Percentiles rank a stretch among this genome's conserved stretches.
These are phyloP conservation scores for Blastocystis sp. DNA, from an alignment of 352 stramenopile species.

Conservation along the genomic window DNA sequence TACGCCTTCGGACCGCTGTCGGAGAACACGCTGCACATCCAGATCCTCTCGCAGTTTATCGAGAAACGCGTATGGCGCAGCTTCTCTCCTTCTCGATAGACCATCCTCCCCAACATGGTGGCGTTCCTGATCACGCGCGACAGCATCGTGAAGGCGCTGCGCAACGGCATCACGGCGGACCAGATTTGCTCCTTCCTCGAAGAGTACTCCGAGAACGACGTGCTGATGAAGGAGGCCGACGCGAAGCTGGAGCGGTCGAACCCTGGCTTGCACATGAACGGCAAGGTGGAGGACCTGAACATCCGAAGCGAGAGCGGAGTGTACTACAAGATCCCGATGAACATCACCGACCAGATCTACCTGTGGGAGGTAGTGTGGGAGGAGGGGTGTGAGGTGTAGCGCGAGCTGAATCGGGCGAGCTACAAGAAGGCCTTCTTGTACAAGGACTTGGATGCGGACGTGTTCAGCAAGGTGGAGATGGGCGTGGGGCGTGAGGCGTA, in stretches of 20 bases:
- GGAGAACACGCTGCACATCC: slow-evolving; percentile 34
- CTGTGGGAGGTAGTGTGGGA: slow-evolving; percentile 42
- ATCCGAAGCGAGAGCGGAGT: slow-evolving; percentile 32
- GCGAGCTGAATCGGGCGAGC: slow-evolving; percentile 41
- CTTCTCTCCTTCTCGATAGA: not conserved
- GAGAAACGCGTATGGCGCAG: not conserved
- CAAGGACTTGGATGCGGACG: slow-evolving; percentile 21
- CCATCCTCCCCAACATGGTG: slow-evolving; percentile 65
- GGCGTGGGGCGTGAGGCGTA: not conserved
- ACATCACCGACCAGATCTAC: slow-evolving; percentile 70
- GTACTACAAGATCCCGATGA: slow-evolving; percentile 65
- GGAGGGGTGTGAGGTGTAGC: slow-evolving; percentile 2
- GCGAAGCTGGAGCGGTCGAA: slow-evolving; percentile 57
- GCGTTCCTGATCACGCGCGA: slow-evolving; percentile 62
- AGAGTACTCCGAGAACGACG: slow-evolving; percentile 49
- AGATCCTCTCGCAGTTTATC: slow-evolving; percentile 61
- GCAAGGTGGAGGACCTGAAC: slow-evolving; percentile 41
- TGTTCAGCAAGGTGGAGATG: slow-evolving; percentile 32
- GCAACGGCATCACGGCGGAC: slow-evolving; percentile 60
- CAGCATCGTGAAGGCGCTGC: slow-evolving; percentile 46
- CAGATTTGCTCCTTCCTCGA: slow-evolving; percentile 67
- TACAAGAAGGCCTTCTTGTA: slow-evolving; percentile 57
- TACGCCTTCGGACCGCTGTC: slow-evolving; percentile 50
- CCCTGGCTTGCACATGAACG: slow-evolving; percentile 10
- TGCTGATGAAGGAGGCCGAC: slow-evolving; percentile 40